These are phyloP conservation scores for Lentinula novae-zelandiae DNA, from an alignment of 1,284 basidiomycete genomes.

Conservation along the genomic window DNA sequence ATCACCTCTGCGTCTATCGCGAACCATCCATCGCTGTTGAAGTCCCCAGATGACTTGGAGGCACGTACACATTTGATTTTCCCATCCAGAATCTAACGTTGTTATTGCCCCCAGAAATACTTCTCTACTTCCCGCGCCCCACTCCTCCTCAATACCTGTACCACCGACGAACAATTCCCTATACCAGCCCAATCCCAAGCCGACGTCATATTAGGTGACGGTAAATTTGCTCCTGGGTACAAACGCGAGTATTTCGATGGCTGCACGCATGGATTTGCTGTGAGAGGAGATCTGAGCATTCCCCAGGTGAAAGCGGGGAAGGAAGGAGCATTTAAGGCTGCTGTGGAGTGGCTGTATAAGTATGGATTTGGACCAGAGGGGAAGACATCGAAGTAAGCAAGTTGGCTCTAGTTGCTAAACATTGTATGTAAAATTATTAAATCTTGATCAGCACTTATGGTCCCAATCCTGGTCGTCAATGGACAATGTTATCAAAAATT, in stretches of 20 bases:
- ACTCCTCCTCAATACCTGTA: constrained; percentile 9
- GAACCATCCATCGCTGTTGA: constrained; percentile 68
- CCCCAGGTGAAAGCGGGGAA: constrained; percentile 6
- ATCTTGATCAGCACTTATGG: too few relatives aligned
- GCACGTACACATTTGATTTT: not conserved
- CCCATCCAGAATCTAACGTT: constrained; percentile 21
- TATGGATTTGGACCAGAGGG: not conserved
- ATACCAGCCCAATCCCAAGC: constrained; percentile 41
- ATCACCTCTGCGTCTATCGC: constrained; percentile 43
- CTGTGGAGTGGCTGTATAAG: constrained; percentile 4
- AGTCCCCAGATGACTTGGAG: constrained; percentile 48
- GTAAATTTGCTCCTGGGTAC: constrained; percentile 52
- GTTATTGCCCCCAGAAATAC: not conserved
- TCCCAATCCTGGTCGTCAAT: too few relatives aligned
- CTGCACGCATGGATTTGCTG: constrained; percentile 5
- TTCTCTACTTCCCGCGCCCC: not conserved
- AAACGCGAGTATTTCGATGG: constrained; percentile 52
- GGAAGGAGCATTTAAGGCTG: constrained; percentile 7
- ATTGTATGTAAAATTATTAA: too few relatives aligned
- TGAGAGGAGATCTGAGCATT: constrained; percentile 5
- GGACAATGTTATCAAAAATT: too few relatives aligned
- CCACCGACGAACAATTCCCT: constrained; percentile 7
- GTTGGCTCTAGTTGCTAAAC: too few relatives aligned
- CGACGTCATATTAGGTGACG: constrained; percentile 53
- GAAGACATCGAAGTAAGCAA: not conserved